phyloP scores from a whole-genome alignment of 2,329 filamentous ascomycete species.

The Paecilomyces formosus region DNA sequence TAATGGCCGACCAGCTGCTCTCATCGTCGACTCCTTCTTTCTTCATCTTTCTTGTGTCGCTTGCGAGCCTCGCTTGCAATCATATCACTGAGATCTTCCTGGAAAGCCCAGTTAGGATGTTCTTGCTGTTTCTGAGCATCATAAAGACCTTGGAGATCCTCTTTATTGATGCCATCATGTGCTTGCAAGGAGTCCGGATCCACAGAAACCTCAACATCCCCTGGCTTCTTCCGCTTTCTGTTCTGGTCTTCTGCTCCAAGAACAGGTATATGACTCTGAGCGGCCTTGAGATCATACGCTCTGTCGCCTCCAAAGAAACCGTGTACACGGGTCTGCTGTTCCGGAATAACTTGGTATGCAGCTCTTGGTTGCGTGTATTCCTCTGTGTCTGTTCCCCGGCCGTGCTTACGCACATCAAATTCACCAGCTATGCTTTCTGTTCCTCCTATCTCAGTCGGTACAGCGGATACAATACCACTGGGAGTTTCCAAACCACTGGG shows the following conservation, averaged over 20 bases:
- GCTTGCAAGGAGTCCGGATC: slow-evolving; percentile 73
- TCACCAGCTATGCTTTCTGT: slow-evolving; percentile 75
- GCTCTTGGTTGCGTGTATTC: slow-evolving; percentile 65
- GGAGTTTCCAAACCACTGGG: slow-evolving; percentile 73
- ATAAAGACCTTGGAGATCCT: slow-evolving; percentile 72
- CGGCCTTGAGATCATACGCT: slow-evolving; percentile 74
- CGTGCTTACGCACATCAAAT: slow-evolving; percentile 83
- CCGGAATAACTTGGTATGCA: slow-evolving; percentile 83
- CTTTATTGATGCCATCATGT: slow-evolving; percentile 73
- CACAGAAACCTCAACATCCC: slow-evolving; percentile 87
- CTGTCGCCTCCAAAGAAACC: slow-evolving; percentile 96
- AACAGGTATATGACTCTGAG: slow-evolving; percentile 55
- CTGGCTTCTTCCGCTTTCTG: slow-evolving; percentile 88
- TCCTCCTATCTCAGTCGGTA: slow-evolving; percentile 70
- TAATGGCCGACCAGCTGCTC: slow-evolving; percentile 1
- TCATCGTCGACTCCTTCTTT: slow-evolving; percentile 57
- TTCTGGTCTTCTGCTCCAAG: slow-evolving; percentile 72
- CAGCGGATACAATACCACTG: slow-evolving; percentile 68
- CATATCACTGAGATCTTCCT: slow-evolving; percentile 92
- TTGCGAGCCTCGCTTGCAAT: slow-evolving; percentile 90
- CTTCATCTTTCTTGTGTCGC: slow-evolving; percentile 79
- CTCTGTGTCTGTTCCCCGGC: slow-evolving; percentile 81
- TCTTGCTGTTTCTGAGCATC: slow-evolving; percentile 62
- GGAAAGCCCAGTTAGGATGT: slow-evolving; percentile 66
- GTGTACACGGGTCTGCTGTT: slow-evolving; percentile 74